Base-by-base conservation (phyloP, 495 filamentous ascomycete species). In the Hypoxylon intermedium region DNA sequence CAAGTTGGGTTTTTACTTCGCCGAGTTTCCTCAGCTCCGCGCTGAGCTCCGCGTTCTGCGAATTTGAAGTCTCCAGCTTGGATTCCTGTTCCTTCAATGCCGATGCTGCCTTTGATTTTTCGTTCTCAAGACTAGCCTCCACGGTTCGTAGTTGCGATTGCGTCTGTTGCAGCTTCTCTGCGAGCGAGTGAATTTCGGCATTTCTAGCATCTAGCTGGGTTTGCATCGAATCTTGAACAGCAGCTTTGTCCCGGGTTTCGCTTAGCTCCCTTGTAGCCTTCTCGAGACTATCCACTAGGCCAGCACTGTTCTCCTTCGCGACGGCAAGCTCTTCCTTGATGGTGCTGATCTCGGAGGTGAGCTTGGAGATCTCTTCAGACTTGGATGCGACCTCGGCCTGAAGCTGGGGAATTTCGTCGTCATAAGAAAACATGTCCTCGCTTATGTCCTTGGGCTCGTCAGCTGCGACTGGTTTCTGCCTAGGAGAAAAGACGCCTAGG, bases 361-460 rank as follows among this genome's bases (percentile, higher is more conserved):
- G 69, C 16, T 73, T 71, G 1, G 69, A 48, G 11, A 79, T 72
- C 33, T 79, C 71, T 24, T 74, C 76, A 9, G 63, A 52, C 53
- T 78, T 77, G 34, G 74, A 80, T 19, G 81, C 80, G 13, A 89
- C 72, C 48, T 90, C 84, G 7, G 75, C 70, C 62, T 88, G 88
- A 13, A 93, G 81, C 15, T 78, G 77, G 28, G 82, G 80, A 24
- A 92, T 81, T 67, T 92, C 87, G 26, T 82, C 77, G 55, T 91
- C 84, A 36, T 91, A 96, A 5, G 90, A 94, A 74, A 97, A 97
- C 74, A 97, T 87, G 18, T 96, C 91, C 65, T 93, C 90, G 43
- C 74, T 79, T 4, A 77, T 74, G 43, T 82, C 79, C 20, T 53
- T 74, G 5, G 50, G 42, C 16, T 82, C 76, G 1, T 68, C 70